phyloP scores from a whole-genome alignment of 2,329 filamentous ascomycete species.

The Sporothrix phasma region DNA sequence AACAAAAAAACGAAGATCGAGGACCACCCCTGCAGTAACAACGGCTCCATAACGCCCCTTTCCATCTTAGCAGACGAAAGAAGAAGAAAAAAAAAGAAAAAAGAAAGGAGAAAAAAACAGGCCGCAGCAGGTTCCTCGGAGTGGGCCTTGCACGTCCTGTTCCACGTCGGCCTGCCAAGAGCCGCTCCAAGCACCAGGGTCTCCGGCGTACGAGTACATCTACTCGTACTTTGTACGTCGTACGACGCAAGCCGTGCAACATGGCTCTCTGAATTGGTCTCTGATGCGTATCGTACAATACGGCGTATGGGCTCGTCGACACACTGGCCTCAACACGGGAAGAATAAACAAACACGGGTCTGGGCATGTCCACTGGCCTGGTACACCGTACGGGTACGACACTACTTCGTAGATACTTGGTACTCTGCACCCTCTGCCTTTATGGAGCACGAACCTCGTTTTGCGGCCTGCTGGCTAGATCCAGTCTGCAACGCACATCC shows the following conservation, averaged over 20 bases:
- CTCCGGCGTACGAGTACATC: not conserved
- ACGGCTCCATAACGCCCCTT: conserved; percentile 1
- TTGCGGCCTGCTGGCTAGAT: not conserved
- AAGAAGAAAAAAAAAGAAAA: no score
- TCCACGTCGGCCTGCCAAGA: not conserved
- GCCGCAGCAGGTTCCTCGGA: not conserved
- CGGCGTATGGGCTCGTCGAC: no score
- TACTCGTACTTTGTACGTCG: no score
- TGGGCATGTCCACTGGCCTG: not conserved
- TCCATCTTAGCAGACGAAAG: not conserved
- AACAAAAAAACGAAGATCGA: not conserved
- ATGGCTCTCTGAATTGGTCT: no score
- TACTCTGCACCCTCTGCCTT: no score
- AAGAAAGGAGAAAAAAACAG: conserved; percentile 6
- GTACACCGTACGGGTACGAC: not conserved
- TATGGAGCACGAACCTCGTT: no score
- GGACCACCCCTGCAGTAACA: not conserved
- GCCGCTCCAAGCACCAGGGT: not conserved
- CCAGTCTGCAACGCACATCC: not conserved
- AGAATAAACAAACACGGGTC: not conserved
- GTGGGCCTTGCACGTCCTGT: not conserved
- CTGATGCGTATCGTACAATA: no score
- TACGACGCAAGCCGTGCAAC: not conserved
- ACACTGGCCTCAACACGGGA: not conserved
- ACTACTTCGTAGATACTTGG: no score